These are phyloP conservation scores for Leishmania tarentolae DNA, from an alignment of 208 protist genomes.

Conservation along the genomic window DNA sequence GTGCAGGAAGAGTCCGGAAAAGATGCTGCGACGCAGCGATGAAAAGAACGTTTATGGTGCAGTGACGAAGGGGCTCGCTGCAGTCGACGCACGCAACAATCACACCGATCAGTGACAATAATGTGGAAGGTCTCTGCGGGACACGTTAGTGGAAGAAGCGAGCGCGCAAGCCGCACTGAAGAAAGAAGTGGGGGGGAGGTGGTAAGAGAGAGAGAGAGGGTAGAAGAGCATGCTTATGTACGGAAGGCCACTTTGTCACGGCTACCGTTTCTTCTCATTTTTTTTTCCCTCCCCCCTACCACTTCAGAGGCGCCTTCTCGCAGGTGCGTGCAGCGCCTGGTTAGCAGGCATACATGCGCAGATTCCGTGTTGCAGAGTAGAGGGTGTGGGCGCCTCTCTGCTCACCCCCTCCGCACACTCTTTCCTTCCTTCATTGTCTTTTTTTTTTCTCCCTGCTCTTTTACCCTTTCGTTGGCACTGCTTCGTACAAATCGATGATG, in stretches of 20 bases:
- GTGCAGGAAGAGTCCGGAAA: no score
- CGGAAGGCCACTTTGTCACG: no score
- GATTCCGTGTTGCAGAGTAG: not conserved
- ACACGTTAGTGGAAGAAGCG: not conserved
- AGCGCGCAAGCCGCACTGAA: not conserved
- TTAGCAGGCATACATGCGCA: not conserved
- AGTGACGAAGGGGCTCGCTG: not conserved
- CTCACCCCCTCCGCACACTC: no score
- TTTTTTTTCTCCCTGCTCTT: no score
- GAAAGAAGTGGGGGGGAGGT: not conserved
- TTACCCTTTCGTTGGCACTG: no score
- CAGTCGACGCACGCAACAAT: not conserved
- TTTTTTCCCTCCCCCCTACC: not conserved
- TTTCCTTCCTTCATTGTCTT: no score
- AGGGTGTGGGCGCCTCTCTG: not conserved
- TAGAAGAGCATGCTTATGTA: not conserved
- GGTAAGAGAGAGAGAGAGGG: not conserved
- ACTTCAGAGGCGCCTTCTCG: no score
- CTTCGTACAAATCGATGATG: not conserved
- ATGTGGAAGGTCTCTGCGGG: not conserved
- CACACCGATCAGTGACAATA: not conserved
- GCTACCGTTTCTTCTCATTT: no score
- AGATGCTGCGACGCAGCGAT: not conserved
- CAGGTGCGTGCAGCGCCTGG: no score
- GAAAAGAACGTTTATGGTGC: not conserved